These are phyloP conservation scores for Xylaria acuta DNA, from an alignment of 495 filamentous ascomycete species.

Conservation along the genomic window DNA sequence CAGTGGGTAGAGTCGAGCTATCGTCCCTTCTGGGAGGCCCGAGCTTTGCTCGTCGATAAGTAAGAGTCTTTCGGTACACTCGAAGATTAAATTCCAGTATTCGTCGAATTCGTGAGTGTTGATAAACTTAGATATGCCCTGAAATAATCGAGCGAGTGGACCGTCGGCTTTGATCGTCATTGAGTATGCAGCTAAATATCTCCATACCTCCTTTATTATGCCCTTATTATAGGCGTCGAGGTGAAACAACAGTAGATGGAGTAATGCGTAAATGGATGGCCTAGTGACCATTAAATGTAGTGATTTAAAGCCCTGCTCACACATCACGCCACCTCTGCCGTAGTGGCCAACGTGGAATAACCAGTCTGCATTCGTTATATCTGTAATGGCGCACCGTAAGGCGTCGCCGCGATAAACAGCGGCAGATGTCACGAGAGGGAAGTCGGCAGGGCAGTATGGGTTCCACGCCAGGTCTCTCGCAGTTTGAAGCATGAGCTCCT, in stretches of 20 bases:
- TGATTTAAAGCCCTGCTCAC: conserved; percentile 39
- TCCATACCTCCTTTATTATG: conserved; percentile 42
- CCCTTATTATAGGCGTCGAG: conserved; percentile 41
- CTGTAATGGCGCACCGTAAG: conserved; percentile 41
- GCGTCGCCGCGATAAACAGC: conserved; percentile 39
- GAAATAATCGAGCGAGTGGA: conserved; percentile 36
- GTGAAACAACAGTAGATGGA: conserved; percentile 38
- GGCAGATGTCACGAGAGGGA: conserved; percentile 36
- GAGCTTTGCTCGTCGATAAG: conserved; percentile 37
- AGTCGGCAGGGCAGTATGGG: conserved; percentile 38
- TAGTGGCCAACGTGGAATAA: conserved; percentile 38
- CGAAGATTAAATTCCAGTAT: conserved; percentile 41
- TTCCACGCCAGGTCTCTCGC: conserved; percentile 41
- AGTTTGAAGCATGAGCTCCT: conserved; percentile 41
- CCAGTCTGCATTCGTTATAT: conserved; percentile 44
- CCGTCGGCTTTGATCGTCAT: conserved; percentile 31
- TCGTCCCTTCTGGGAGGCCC: conserved; percentile 38
- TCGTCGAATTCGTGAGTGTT: conserved; percentile 41
- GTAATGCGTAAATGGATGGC: conserved; percentile 40
- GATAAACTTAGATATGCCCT: conserved; percentile 39
- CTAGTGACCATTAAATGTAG: conserved; percentile 37
- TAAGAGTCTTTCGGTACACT: conserved; percentile 40
- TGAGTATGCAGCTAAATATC: conserved; percentile 40
- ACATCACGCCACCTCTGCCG: conserved; percentile 40
- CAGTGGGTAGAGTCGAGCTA: conserved; percentile 37